phyloP scores from a whole-genome alignment of 1,139 yeast species.

The Geotrichum carabidarum region DNA sequence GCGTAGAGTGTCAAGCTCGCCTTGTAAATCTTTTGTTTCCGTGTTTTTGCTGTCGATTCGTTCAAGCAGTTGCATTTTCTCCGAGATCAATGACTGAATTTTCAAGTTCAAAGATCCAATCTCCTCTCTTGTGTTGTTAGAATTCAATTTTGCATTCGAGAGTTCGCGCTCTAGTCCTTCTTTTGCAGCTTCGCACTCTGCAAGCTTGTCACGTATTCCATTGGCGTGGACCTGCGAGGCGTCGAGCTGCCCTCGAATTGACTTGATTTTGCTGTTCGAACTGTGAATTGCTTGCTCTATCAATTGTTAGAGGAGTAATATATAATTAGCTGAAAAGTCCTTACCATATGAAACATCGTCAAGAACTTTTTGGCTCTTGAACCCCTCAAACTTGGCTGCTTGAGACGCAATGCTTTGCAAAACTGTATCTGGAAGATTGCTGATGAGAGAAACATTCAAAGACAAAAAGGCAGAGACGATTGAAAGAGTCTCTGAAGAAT shows the following conservation, averaged over 20 bases:
- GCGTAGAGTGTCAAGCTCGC: slow-evolving; percentile 50
- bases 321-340: slow-evolving; percentile 11
- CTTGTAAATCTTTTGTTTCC: slow-evolving; percentile 48
- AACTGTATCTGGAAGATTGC: slow-evolving; percentile 27
- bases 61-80: slow-evolving; percentile 41
- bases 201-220: slow-evolving; percentile 35
- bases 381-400: slow-evolving; percentile 46
- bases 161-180: slow-evolving; percentile 34
- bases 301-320: slow-evolving; percentile 26
- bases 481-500: slow-evolving; percentile 3
- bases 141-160: slow-evolving; percentile 30
- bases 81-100: slow-evolving; percentile 30
- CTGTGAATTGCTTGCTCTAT: slow-evolving; percentile 50
- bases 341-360: slow-evolving; percentile 42
- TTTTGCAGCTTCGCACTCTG: slow-evolving; percentile 33
- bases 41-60: slow-evolving; percentile 44
- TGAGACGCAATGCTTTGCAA: slow-evolving; percentile 41
- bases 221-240: slow-evolving; percentile 32
- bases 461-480: slow-evolving; percentile 26
- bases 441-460: slow-evolving; percentile 24
- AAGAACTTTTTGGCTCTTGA: slow-evolving; percentile 50
- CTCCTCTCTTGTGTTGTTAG: slow-evolving; percentile 24
- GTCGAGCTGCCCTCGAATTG: slow-evolving; percentile 36
- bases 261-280: slow-evolving; percentile 36
- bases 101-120: slow-evolving; percentile 25